Conservation (phyloP, 2,329 filamentous ascomycete genomes). For the Bipolaris cookei region DNA sequence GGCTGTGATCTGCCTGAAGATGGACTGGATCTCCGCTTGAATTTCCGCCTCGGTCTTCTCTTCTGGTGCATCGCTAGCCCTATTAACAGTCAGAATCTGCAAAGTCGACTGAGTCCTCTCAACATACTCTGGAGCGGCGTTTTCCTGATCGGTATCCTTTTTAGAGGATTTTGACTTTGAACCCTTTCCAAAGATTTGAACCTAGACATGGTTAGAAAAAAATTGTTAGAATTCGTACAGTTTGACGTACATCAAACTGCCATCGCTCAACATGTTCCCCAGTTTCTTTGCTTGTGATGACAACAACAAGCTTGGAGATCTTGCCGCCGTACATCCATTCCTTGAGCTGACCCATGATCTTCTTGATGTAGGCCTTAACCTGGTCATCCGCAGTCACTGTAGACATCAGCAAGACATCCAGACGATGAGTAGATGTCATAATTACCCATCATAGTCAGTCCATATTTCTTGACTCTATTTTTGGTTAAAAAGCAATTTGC, state of each 20-base stretch:
- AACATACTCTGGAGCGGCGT: slow-evolving; percentile 63
- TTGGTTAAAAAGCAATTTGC: slow-evolving; percentile 19
- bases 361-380: slow-evolving; percentile 98
- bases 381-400: slow-evolving; percentile 93
- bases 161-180: slow-evolving; percentile 59
- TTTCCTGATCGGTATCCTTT: slow-evolving; percentile 70
- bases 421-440: slow-evolving; percentile 13
- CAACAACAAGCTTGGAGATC: slow-evolving; percentile 95
- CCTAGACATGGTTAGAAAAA: slow-evolving; percentile 49
- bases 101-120: neutral
- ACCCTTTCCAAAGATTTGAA: slow-evolving; percentile 63
- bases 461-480: slow-evolving; percentile 92
- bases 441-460: slow-evolving; percentile 89
- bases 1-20: slow-evolving; percentile 97
- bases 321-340: slow-evolving; percentile 98
- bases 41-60: slow-evolving; percentile 95
- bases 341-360: slow-evolving; percentile 97
- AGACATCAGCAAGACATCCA: slow-evolving; percentile 19
- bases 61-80: slow-evolving; percentile 40
- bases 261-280: slow-evolving; percentile 95
- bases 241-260: slow-evolving; percentile 83
- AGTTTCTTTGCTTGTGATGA: slow-evolving; percentile 96
- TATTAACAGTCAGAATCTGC: slow-evolving; percentile 31
- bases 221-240: slow-evolving; percentile 39
- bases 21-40: slow-evolving; percentile 91